These are phyloP conservation scores for Pleurotus djamor DNA, from an alignment of 768 basidiomycete genomes.

Conservation along the genomic window DNA sequence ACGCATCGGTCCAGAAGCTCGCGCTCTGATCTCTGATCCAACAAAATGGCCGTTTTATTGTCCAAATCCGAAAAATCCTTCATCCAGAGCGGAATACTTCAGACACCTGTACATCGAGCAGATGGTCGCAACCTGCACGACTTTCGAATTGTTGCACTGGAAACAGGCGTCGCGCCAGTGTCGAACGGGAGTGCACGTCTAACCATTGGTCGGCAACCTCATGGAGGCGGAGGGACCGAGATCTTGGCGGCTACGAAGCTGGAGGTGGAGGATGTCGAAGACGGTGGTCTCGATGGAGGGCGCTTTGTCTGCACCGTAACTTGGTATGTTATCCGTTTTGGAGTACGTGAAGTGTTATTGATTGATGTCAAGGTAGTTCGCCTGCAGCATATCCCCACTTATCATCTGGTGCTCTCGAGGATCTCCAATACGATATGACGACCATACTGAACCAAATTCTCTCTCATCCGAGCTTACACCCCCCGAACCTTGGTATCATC, in stretches of 20 bases:
- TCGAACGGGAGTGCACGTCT: conserved; percentile 85
- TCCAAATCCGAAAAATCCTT: conserved; percentile 84
- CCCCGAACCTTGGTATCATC: conserved; percentile 60
- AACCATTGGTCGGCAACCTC: conserved; percentile 58
- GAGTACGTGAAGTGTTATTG: conserved; percentile 5
- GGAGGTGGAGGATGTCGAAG: conserved; percentile 60
- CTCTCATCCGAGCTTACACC: conserved; percentile 64
- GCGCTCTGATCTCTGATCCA: background rate
- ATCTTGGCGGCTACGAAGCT: conserved; percentile 77
- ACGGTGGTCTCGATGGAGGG: conserved; percentile 53
- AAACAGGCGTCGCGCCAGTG: conserved; percentile 76
- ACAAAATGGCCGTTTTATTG: conserved; percentile 29
- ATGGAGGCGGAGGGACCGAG: conserved; percentile 66
- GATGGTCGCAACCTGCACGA: conserved; percentile 73
- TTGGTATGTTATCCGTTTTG: conserved; percentile 57
- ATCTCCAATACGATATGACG: conserved; percentile 73
- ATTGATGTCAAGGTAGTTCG: conserved; percentile 54
- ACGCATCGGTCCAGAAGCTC: too few species aligned
- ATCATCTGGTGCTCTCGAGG: conserved; percentile 62
- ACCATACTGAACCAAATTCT: conserved; percentile 61
- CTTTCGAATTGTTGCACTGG: conserved; percentile 67
- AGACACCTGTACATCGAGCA: conserved; percentile 60
- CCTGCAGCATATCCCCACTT: conserved; percentile 78
- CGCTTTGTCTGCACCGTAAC: conserved; percentile 66
- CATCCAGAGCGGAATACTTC: conserved; percentile 62